Evolutionary conservation across 257 asterid genomes (phyloP), one percentile per base, ranked within the genome.

Genomic region (Anisodus tanguticus): DNA sequence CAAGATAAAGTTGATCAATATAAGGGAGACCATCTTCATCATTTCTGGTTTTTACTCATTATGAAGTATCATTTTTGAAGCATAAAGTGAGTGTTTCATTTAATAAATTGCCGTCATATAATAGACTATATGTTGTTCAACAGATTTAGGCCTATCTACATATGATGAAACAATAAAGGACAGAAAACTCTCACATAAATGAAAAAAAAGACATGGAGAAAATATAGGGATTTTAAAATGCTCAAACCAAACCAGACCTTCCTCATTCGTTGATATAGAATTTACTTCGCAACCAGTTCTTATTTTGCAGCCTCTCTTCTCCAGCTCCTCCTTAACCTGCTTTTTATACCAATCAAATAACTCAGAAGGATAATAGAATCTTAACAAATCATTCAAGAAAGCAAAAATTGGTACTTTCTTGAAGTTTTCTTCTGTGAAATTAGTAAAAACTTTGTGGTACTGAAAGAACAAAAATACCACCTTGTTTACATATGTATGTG

Each of bases 241-340:
- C 84, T 64, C 12, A 45, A 41, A 83, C 74, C 0, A 37, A 5
- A 59, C 59, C 90, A 31, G 83, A 93, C 98, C 94, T 54, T 92
- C 90, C 43, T 93, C 95, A 47, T 88, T 85, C 64, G 92, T 49
- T 11, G 92, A 87, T 85, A 94, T 88, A n/a, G 94, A 86, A 59
- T 54, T 78, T 49, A 94, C 99, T 90, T 91, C 93, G 84, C 93
- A 83, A 16, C 86, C 89, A 39, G 88, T 90, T 85, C 92, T 90
- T 83, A 94, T 86, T 84, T 88, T 89, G 80, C 97, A 91, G 11
- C 99, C 98, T 88, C 87, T 88, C 79, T 85, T 91, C 83, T 92
- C 95, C 37, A 96, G 82, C 83, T 90, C 91, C 78, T 89, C 81
- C 82, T 57, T 91, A 49, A 96, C 94, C 99, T 96, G 90, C 57